Percentiles rank a stretch among this genome's conserved stretches.
Conservation (phyloP, 2,329 filamentous ascomycete genomes). For the Colletotrichum falcatum region DNA sequence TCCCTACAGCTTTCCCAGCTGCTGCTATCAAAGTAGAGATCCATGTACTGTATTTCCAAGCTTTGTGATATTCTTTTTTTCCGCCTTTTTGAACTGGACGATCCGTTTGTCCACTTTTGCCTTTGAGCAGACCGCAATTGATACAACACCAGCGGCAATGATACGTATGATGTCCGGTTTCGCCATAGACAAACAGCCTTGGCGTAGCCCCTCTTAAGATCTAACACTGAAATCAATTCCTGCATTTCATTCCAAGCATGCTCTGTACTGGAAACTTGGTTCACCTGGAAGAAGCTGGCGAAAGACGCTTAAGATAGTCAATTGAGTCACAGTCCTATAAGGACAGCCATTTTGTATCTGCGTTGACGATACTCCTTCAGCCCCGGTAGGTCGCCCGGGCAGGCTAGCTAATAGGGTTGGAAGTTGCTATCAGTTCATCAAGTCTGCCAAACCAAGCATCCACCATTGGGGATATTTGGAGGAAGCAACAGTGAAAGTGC, state of each 20-base stretch:
- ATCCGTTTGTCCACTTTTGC: neutral
- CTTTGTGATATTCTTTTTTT: neutral
- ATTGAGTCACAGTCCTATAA: neutral
- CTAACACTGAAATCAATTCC: neutral
- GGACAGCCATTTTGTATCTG: neutral
- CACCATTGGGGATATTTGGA: no score
- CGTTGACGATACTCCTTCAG: neutral
- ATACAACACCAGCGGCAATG: neutral
- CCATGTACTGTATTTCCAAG: neutral
- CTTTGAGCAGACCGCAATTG: neutral
- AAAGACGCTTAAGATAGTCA: neutral
- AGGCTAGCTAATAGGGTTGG: neutral
- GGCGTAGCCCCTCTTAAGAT: neutral
- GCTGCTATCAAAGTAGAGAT: neutral
- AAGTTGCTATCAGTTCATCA: neutral
- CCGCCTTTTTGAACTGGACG: neutral
- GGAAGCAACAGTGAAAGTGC: no score
- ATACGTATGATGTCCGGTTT: neutral
- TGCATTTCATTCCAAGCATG: neutral
- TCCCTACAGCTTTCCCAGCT: neutral
- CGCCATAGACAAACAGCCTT: neutral
- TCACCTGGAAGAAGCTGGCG: neutral
- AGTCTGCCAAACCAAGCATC: no score
- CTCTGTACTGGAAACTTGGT: neutral
- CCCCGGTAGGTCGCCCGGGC: neutral